Base-by-base conservation (phyloP, 1,284 basidiomycete species). In the Moesziomyces sp. region DNA sequence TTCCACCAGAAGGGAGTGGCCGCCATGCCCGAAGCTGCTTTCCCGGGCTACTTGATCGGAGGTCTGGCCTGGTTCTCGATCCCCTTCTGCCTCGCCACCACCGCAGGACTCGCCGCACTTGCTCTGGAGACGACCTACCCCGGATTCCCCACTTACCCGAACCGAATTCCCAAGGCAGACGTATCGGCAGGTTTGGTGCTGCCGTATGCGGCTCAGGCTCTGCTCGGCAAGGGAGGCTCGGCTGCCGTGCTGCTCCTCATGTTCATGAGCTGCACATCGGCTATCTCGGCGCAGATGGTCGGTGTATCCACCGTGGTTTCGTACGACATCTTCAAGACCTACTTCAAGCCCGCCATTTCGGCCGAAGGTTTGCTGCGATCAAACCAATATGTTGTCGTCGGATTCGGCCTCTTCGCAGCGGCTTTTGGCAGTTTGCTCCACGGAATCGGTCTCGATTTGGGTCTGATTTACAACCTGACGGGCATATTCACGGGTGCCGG, bases 241-340 rank as follows among this genome's bases (percentile, higher is more conserved):
- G 76, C 76, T 0, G 78, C 68, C 5, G 76, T 80, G 16, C 59
- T 79, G 19, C 57, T 78, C 13, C 68, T 78, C 30, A 79, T 77
- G 78, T 80, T 78, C 65, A 82, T 82, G 80, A 64, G 58, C 40
- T 78, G 71, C 55, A 82, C 81, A 2, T 79, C 76, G 1, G 80
- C 83, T 14, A 76, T 78, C 40, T 78, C 73, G 1, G 76, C 76
- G 4, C 74, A 78, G 57, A 55, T 76, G 50, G 60, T 79, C 19
- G 74, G 74, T n/a, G 76, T 80, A 8, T 73, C 71, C 2, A 76
- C 69, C 26, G 66, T 78, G 6, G 56, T 65, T 3, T 67, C 77
- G 7, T 78, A 77, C 60, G 77, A 79, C 57, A 52, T 80, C 45
- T 66, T 66, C 65, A 74, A 69, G 59, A 62, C 75, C 26, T 80